Evolutionary conservation across 148 eudicot genomes (phyloP).

Genomic region (Spergularia bocconei): DNA sequence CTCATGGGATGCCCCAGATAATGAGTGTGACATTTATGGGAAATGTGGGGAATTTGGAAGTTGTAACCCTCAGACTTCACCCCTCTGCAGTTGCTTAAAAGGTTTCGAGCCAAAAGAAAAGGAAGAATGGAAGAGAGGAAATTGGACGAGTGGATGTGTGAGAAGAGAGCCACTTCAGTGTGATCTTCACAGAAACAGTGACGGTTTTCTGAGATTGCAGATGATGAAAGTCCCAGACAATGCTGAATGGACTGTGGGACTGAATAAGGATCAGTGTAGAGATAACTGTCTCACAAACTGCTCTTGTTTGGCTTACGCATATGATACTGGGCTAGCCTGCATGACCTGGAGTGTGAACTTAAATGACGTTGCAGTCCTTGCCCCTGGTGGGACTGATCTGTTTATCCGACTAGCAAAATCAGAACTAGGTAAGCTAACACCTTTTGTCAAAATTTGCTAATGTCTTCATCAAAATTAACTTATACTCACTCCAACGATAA

Average conservation of each 20-base stretch:
- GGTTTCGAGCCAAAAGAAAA: conserved; percentile 34
- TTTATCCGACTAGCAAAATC: conserved; percentile 37
- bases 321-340: conserved; percentile 28
- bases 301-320: conserved; percentile 39
- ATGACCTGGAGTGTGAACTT: conserved; percentile 36
- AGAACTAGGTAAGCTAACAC: conserved; percentile 36
- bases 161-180: conserved; percentile 35
- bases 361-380: conserved; percentile 32
- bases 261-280: conserved; percentile 36
- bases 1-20: conserved; percentile 27
- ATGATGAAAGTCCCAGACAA: conserved; percentile 52
- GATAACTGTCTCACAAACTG: conserved; percentile 31
- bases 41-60: conserved; percentile 38
- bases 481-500: background rate
- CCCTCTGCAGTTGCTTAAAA: conserved; percentile 33
- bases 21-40: conserved; percentile 33
- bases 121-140: conserved; percentile 34
- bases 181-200: conserved; percentile 23
- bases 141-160: conserved; percentile 36
- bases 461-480: background rate
- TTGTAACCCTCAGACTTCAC: conserved; percentile 22
- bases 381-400: conserved; percentile 27
- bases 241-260: conserved; percentile 23
- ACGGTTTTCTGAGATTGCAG: conserved; percentile 41
- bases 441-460: background rate